These are phyloP conservation scores for Chaetomium globosum DNA, from an alignment of 2,329 filamentous ascomycete genomes.

Conservation along the genomic window DNA sequence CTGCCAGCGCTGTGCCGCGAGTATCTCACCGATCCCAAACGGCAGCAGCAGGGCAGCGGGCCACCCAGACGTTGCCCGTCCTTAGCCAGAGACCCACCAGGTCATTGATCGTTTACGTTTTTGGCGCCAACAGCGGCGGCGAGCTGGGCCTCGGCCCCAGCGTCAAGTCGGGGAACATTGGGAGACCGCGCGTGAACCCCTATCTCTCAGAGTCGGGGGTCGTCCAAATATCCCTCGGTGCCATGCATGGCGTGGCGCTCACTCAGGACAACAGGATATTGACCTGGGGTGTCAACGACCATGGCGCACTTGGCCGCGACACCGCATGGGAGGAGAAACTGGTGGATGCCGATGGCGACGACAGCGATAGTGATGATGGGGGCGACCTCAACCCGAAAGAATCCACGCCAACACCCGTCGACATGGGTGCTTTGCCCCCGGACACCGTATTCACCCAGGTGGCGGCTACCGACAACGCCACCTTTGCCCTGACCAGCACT, in stretches of 20 bases:
- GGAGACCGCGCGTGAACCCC: constrained; percentile 70
- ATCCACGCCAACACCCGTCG: constrained; percentile 60
- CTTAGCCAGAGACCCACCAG: constrained; percentile 55
- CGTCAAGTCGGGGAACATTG: constrained; percentile 64
- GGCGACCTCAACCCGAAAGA: constrained; percentile 62
- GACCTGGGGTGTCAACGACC: constrained; percentile 86
- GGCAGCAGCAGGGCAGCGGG: not conserved
- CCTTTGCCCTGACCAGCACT: constrained; percentile 72
- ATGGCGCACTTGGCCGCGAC: constrained; percentile 75
- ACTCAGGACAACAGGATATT: constrained; percentile 78
- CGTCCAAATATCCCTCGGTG: constrained; percentile 73
- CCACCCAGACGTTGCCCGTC: constrained; percentile 52
- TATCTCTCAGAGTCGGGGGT: constrained; percentile 60
- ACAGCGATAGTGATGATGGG: constrained; percentile 44
- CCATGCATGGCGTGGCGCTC: constrained; percentile 77
- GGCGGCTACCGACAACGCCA: constrained; percentile 71
- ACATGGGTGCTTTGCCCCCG: constrained; percentile 45
- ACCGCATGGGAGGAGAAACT: constrained; percentile 63
- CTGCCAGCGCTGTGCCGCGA: not conserved
- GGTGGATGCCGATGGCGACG: constrained; percentile 54
- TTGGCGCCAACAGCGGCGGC: constrained; percentile 74
- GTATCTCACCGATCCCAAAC: not conserved
- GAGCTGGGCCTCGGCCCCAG: constrained; percentile 76
- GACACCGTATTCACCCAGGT: constrained; percentile 56
- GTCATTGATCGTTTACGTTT: constrained; percentile 72